Base-by-base conservation (phyloP, 306 rosid genomes). In the Rubus parviflorus region DNA sequence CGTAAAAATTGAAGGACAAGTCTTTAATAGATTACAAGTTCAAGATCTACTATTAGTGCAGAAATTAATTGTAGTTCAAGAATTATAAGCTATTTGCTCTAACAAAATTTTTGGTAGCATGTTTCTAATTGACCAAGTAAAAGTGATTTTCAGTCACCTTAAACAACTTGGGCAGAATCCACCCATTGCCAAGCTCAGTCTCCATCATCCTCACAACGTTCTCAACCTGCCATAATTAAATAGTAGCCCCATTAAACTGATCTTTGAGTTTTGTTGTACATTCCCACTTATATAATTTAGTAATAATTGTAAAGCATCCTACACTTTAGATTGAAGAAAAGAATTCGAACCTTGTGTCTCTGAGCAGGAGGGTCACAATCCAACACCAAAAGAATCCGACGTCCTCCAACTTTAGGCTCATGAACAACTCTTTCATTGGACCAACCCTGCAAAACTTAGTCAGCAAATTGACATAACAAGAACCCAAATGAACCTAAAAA, bases 191-290 rank as follows among this genome's bases (percentile, higher is more conserved):
- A 7, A 93, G 87, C 48, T 94, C 97, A 46, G 67, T 87, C 81
- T 89, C 97, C 96, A 95, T 89, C 97, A 87, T 85, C 63, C 78
- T 87, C 58, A 89, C 87, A 73, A 87, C 89, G 72, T 89, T 93
- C 70, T 81, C 80, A 69, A 91, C 95, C 95, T 93, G 81, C 75
- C 69, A 68, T 20, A 22, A 62, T 35, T 70, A 45, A 5, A 63
- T 25, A 47, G 37, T 22, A 37, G 12, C 19, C 38, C 6, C 0
- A 14, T 61, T n/a, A 6, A 23, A 45, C 46, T 6, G 6, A 58
- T 25, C 5, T 6, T 9, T 3, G 11, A 43, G 30, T 35, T 43
- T 40, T 14, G 51, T 53, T 8, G 25, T 53, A 40, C 45, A n/a
- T 53, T n/a, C 2, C 38, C 23, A 45, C 68, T 15, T 30, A 60